Evolutionary conservation across 305 asterid species (phyloP).

Genomic region (Solanum hybrid): DNA sequence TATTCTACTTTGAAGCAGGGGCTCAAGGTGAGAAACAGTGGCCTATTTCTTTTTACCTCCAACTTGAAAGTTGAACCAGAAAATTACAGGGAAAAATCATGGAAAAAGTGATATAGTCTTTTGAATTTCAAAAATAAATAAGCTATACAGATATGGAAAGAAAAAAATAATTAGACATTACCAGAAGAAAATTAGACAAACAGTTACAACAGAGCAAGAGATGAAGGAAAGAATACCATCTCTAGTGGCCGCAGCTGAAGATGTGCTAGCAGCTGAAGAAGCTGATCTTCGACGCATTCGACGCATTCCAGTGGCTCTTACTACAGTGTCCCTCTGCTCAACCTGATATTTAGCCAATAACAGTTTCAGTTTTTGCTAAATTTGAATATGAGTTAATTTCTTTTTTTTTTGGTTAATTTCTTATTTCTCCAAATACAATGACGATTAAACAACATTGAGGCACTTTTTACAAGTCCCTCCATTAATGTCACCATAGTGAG

Average conservation of each 20-base stretch:
- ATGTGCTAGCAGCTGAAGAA: constrained; percentile 73
- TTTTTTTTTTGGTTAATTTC: background rate
- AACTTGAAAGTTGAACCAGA: background rate
- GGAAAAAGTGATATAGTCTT: background rate
- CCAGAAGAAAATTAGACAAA: background rate
- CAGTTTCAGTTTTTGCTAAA: background rate
- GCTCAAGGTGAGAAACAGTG: background rate
- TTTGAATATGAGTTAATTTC: background rate
- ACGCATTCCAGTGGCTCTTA: constrained; percentile 49
- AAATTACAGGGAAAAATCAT: background rate
- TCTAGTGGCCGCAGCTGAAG: constrained; percentile 49
- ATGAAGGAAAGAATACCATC: constrained; percentile 39
- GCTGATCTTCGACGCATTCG: constrained; percentile 92
- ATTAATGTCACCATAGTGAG: background rate
- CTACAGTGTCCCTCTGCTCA: constrained; percentile 54
- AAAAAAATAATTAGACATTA: background rate
- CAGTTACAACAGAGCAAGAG: background rate
- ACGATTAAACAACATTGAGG: background rate
- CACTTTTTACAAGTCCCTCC: background rate
- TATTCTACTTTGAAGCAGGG: background rate
- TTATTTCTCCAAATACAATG: background rate
- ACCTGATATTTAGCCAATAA: constrained; percentile 21
- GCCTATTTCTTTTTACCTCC: background rate
- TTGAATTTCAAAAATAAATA: background rate
- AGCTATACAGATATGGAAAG: background rate